Evolutionary conservation across 768 basidiomycete species (phyloP), one percentile per base, ranked within the genome.

Genomic region (Amanita jacksonii): DNA sequence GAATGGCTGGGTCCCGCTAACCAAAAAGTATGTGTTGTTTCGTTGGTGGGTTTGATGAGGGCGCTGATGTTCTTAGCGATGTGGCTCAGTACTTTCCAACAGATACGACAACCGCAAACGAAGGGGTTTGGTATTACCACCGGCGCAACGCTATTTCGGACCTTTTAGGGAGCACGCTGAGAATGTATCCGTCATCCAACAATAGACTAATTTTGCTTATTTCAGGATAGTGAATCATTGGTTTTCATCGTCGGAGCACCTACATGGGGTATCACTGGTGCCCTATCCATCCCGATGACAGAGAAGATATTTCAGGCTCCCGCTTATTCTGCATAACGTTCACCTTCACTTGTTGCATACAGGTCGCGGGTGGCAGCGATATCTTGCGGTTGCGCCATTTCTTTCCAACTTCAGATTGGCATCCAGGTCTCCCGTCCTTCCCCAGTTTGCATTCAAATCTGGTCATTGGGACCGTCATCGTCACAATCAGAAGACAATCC

Each of bases 241-340:
- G 66, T 94, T 1, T 83, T 97, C 60, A 87, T 83, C 49, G 83
- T 85, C 0, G 96, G 96, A 5, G 85, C 82, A 2, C 85, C 90
- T 0, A 84, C 88, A n/a, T 89, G 85, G 81, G 88, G 80, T 2
- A 55, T 94, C 25, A 93, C 51, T 98, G 93, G 93, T 92, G 91
- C 59, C 94, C 96, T 3, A 77, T 81, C 18, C 72, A 83, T 48
- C 61, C 67, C 16, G 64, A 70, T 27, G 78, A 80, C 38, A 69
- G 77, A 30, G 49, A 63, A 38, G 57, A 85, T 85, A 52, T 52
- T 70, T 56, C 6, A 2, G 18, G 3, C 15, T 20, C 13, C 24
- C 18, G 23, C 40, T 38, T 35, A 10, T 9, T 28, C 30, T n/a
- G 35, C 28, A 43, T 4, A 7, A 10, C 9, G 10, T 30, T 24